These are phyloP conservation scores for Primulina eburnea DNA, from an alignment of 257 asterid species.

Conservation along the genomic window DNA sequence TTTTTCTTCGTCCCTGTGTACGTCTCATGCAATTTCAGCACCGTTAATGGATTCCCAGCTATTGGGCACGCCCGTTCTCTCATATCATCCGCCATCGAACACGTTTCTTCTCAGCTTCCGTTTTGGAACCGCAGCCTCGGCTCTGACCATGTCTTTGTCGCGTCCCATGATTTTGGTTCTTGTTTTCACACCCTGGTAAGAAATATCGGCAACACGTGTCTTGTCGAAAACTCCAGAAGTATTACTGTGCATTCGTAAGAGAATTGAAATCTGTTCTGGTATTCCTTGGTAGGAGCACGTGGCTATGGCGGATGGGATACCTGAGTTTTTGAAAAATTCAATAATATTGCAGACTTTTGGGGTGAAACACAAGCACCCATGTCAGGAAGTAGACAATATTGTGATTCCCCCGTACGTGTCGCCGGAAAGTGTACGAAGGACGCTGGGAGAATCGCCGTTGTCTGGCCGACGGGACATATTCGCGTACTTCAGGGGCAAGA, in stretches of 20 bases:
- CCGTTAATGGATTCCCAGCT: constrained; percentile 83
- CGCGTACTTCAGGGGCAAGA: constrained; percentile 82
- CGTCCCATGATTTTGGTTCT: constrained; percentile 94
- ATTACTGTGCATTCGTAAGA: not conserved
- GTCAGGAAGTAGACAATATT: constrained; percentile 75
- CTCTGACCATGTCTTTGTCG: constrained; percentile 84
- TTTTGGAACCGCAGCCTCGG: constrained; percentile 91
- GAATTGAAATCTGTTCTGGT: not conserved
- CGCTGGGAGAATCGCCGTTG: constrained; percentile 42
- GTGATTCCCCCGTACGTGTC: constrained; percentile 80
- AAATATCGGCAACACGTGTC: not conserved
- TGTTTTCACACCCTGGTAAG: constrained; percentile 91
- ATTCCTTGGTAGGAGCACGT: constrained; percentile 59
- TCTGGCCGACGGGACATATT: constrained; percentile 60
- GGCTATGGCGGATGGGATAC: constrained; percentile 77
- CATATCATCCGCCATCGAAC: constrained; percentile 46
- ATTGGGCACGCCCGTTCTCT: constrained; percentile 84
- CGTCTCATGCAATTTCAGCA: constrained; percentile 88
- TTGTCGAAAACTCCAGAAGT: too few relatives aligned
- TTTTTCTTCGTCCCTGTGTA: constrained; percentile 91
- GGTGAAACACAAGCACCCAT: constrained; percentile 69
- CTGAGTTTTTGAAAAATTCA: constrained; percentile 59
- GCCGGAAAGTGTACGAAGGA: constrained; percentile 56
- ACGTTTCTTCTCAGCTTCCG: constrained; percentile 50
- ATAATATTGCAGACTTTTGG: constrained; percentile 82